Conservation (phyloP, 139 green algal species). For the Coccomyxa sp. region DNA sequence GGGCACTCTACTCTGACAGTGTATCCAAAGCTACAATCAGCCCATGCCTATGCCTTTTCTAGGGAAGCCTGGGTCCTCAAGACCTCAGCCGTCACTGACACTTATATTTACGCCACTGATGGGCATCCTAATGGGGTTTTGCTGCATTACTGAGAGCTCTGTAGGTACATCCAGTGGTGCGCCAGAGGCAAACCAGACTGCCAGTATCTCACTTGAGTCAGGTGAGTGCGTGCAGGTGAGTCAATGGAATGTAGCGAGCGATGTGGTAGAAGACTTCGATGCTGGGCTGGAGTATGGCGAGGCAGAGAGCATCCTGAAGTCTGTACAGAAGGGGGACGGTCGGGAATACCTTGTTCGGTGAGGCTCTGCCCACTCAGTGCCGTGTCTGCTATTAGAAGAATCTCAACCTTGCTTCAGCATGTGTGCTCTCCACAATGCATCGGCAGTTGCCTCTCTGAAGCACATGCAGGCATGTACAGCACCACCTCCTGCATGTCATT, state of each 20-base stretch:
- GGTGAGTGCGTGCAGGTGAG: slow-evolving; percentile 56
- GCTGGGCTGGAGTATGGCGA: slow-evolving; percentile 66
- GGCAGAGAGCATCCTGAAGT: slow-evolving; percentile 37
- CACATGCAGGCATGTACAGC: not conserved
- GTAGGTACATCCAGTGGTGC: too few relatives aligned
- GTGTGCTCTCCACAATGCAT: not conserved
- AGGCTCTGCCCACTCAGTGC: not conserved
- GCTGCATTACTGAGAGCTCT: too few relatives aligned
- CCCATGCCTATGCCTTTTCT: too few relatives aligned
- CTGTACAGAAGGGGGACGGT: slow-evolving; percentile 50
- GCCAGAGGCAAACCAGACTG: too few relatives aligned
- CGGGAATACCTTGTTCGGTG: slow-evolving; percentile 71
- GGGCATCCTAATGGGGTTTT: too few relatives aligned
- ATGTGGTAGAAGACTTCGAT: slow-evolving; percentile 75
- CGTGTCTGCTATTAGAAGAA: not conserved
- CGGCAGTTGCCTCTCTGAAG: not conserved
- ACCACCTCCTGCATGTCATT: not conserved
- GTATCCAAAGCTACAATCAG: too few relatives aligned
- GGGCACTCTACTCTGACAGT: too few relatives aligned
- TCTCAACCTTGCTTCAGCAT: not conserved
- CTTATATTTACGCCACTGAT: too few relatives aligned
- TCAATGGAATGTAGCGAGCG: slow-evolving; percentile 47
- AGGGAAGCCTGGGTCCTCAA: too few relatives aligned
- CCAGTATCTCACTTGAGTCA: too few relatives aligned
- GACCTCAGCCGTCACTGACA: too few relatives aligned